Conservation (phyloP, 2,329 filamentous ascomycete species). For the Trichophyton benhamiae region DNA sequence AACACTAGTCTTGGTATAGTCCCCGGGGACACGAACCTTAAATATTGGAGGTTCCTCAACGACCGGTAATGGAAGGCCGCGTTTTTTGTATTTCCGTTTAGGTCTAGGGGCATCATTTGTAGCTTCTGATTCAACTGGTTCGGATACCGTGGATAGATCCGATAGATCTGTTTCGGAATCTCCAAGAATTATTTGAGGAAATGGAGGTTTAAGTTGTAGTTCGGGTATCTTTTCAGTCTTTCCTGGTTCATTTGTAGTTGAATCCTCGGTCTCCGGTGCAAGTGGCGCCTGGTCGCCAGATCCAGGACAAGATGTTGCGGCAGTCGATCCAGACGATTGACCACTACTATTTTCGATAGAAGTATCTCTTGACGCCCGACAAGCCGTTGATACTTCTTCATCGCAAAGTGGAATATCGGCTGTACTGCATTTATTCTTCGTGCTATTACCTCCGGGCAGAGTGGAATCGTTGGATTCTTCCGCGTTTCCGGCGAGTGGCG, state of each 20-base stretch:
- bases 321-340: constrained; percentile 24
- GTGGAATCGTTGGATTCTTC: neutral
- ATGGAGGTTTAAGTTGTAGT: neutral
- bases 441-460: constrained; percentile 9
- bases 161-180: constrained; percentile 17
- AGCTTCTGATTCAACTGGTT: constrained; percentile 20
- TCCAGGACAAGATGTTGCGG: constrained; percentile 27
- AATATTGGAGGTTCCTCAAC: constrained; percentile 21
- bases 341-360: constrained; percentile 22
- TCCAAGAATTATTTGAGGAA: neutral
- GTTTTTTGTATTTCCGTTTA: constrained; percentile 18
- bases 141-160: constrained; percentile 19
- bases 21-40: constrained; percentile 49
- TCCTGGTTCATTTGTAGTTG: neutral
- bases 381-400: neutral
- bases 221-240: neutral
- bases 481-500: neutral
- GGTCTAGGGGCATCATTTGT: constrained; percentile 13
- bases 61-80: constrained; percentile 25
- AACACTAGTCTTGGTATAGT: constrained; percentile 69
- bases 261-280: neutral
- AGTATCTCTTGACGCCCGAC: neutral
- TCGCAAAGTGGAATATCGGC: neutral
- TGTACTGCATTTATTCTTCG: neutral
- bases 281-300: neutral